Conservation (phyloP, 1,139 yeast species). For the Hemisphaericaspora lyxosophila region DNA sequence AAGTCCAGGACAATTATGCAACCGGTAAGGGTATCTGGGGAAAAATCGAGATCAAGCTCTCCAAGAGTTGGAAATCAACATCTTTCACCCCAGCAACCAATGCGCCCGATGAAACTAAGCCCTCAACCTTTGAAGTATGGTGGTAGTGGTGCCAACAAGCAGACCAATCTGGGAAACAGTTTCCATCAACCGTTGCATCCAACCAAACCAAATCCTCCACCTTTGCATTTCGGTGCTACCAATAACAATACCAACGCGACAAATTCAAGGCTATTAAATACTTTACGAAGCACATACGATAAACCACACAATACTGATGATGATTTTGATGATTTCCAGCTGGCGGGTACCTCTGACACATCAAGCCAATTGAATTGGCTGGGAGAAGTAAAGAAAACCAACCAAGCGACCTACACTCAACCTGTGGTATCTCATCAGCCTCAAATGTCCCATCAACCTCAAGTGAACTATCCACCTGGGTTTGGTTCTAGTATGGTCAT, state of each 20-base stretch:
- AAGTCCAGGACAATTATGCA: slow-evolving; percentile 13
- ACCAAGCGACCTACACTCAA: slow-evolving; percentile 1
- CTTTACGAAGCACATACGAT: slow-evolving; percentile 22
- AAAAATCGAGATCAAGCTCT: slow-evolving; percentile 3
- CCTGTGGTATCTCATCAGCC: slow-evolving; percentile 1
- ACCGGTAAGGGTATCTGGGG: slow-evolving; percentile 12
- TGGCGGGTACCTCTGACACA: slow-evolving; percentile 14
- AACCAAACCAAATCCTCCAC: slow-evolving; percentile 9
- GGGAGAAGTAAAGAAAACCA: slow-evolving; percentile 17
- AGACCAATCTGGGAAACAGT: not conserved
- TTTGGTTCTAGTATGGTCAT: slow-evolving; percentile 24
- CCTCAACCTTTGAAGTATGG: not conserved
- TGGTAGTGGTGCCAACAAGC: not conserved
- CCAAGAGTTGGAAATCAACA: not conserved
- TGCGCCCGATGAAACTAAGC: not conserved
- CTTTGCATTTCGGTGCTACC: slow-evolving; percentile 29
- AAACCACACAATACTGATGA: slow-evolving; percentile 9
- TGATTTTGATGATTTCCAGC: slow-evolving; percentile 34
- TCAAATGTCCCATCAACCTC: slow-evolving; percentile 8
- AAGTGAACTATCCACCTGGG: slow-evolving; percentile 29
- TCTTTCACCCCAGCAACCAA: not conserved
- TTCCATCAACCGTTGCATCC: slow-evolving; percentile 3
- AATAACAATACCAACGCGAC: slow-evolving; percentile 12
- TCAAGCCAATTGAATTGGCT: slow-evolving; percentile 21
- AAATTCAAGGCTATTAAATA: slow-evolving; percentile 20